Evolutionary conservation across 2,329 filamentous ascomycete species (phyloP), one percentile per base, ranked within the genome.

Genomic region (Ambrosiella xylebori): DNA sequence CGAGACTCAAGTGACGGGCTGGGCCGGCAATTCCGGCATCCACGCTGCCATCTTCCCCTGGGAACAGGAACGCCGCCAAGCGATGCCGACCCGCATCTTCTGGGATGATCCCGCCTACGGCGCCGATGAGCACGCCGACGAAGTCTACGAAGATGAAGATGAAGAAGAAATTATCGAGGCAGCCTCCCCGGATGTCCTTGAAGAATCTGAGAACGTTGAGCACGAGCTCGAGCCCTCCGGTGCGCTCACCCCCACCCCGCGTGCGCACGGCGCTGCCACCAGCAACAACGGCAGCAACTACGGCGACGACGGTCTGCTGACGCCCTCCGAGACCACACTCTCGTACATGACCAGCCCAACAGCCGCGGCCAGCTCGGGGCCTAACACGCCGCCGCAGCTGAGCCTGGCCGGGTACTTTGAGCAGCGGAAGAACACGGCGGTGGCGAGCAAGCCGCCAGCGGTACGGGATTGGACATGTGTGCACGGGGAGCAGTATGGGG

Each of bases 391-490:
- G 56, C 67, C 68, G 49, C 77, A 76, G 38, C 35, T 60, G 55
- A 41, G 45, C 41, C 51, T 60, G 55, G 74, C 71, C 36, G 71
- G 76, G 62, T 98, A 96, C 67, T 86, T 97, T 57, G 86, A 87
- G 62, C 77, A 56, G 80, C 57, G 74, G 95, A 58, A 82, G 81
- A 83, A 67, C 76, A 80, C 65, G 71, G 70, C 54, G 71, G 73
- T 51, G 40, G 61, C 47, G 56, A 44, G 60, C 54, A 61, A 61
- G 52, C 52, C 55, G 37, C 11, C 35, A n/a, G 39, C 52, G 27
- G 27, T 27, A 15, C 78, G 81, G 68, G 88, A 95, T 70, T 96
- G 91, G 91, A 89, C 95, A 88, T 85, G 88, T 88, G 76, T 76
- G 71, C 76, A 79, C 66, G 76, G 76, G 62, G 68, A 67, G 62